Conservation (phyloP, 495 filamentous ascomycete species). For the Trichoderma orchidacearum region DNA sequence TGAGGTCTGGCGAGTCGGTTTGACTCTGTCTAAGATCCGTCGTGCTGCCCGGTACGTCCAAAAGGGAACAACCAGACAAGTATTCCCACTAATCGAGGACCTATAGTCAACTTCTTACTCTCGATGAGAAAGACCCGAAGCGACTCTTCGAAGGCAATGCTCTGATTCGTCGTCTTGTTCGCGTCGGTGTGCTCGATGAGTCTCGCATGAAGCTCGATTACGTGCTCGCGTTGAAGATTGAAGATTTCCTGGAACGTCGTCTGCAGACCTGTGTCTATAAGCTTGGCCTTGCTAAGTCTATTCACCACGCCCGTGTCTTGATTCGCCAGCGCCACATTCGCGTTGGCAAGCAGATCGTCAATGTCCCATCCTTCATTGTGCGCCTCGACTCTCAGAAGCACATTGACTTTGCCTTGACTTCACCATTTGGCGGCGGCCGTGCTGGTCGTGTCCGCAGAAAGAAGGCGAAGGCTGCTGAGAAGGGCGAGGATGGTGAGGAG, state of each 20-base stretch:
- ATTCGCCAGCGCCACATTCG: conserved; percentile 99
- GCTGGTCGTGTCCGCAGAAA: conserved; percentile 94
- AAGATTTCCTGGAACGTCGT: conserved; percentile 99
- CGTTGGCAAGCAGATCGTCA: conserved; percentile 99
- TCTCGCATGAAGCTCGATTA: conserved; percentile 99
- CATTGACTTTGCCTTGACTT: conserved; percentile 97
- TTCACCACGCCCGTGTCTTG: conserved; percentile 98
- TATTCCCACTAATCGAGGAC: conserved; percentile 8
- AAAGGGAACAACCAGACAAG: not conserved
- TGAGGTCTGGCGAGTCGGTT: conserved; percentile 98
- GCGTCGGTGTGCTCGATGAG: conserved; percentile 98
- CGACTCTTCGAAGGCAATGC: conserved; percentile 99
- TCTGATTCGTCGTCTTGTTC: conserved; percentile 98
- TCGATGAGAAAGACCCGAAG: conserved; percentile 99
- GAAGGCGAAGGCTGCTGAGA: conserved; percentile 94
- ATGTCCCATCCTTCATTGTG: conserved; percentile 97
- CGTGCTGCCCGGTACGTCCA: conserved; percentile 91
- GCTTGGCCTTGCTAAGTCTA: conserved; percentile 98
- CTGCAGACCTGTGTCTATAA: conserved; percentile 99
- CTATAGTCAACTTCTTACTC: conserved; percentile 90
- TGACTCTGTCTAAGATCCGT: conserved; percentile 99
- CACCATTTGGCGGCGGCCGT: conserved; percentile 94
- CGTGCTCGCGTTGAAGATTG: conserved; percentile 93
- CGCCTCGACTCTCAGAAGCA: conserved; percentile 99
- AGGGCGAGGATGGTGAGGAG: conserved; percentile 70